Conservation (phyloP, 2,329 filamentous ascomycete genomes). For the Xylaria digitata region DNA sequence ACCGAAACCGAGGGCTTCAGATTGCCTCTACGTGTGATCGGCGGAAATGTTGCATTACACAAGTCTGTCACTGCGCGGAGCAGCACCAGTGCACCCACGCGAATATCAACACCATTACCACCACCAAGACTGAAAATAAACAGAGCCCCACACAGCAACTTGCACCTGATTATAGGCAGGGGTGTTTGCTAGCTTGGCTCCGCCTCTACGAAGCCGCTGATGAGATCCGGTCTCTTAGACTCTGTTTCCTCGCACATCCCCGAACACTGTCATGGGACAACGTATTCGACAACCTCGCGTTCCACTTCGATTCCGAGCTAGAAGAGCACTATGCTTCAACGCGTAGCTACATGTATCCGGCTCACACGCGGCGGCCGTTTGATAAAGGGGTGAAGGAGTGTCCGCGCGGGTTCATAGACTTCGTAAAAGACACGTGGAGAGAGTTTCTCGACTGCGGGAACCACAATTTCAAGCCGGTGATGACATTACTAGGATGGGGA, state of each 20-base stretch:
- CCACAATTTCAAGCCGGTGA: constrained; percentile 1
- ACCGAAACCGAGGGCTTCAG: constrained; percentile 40
- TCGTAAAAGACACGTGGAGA: constrained; percentile 39
- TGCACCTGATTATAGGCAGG: background rate
- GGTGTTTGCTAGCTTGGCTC: constrained; percentile 36
- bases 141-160: background rate
- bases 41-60: constrained; percentile 34
- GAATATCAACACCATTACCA: background rate
- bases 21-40: constrained; percentile 41
- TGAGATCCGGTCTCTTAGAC: constrained; percentile 10
- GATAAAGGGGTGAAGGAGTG: background rate
- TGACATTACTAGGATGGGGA: constrained; percentile 2
- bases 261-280: constrained; percentile 34
- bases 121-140: background rate
- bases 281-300: constrained; percentile 20
- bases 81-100: background rate
- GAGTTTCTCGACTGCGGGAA: constrained; percentile 32
- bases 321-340: constrained; percentile 28
- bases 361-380: background rate
- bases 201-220: constrained; percentile 37
- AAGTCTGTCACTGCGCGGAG: constrained; percentile 39
- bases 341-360: background rate
- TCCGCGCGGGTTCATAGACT: constrained; percentile 28
- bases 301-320: constrained; percentile 39
- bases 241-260: constrained; percentile 39